A percentile compares a stretch with the other conserved stretches of the same genome.
phyloP scores from a whole-genome alignment of 2,329 filamentous ascomycete species.

The Talaromyces sp. region DNA sequence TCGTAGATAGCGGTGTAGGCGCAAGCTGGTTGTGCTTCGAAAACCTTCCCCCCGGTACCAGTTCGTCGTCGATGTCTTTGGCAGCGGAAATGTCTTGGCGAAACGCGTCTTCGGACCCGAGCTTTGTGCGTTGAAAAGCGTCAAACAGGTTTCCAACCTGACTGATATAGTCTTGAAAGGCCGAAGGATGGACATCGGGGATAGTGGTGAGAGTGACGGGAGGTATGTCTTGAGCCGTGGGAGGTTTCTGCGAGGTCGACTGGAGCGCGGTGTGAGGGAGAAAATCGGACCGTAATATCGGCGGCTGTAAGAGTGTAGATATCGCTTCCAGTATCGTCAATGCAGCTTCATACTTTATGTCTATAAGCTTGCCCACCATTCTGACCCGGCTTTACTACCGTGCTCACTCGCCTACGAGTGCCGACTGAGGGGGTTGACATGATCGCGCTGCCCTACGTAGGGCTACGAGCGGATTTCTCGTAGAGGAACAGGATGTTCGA shows the following conservation, averaged over 20 bases:
- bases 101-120: conserved; percentile 58
- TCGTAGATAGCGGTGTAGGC: conserved; percentile 81
- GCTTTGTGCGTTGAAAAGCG: conserved; percentile 75
- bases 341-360: background rate
- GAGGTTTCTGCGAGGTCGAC: conserved; percentile 69
- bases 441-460: background rate
- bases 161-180: conserved; percentile 76
- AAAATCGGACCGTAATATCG: conserved; percentile 70
- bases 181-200: conserved; percentile 67
- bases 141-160: conserved; percentile 86
- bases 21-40: conserved; percentile 42
- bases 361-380: conserved; percentile 56
- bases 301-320: conserved; percentile 80
- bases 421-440: background rate
- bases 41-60: conserved; percentile 41
- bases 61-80: conserved; percentile 48
- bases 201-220: conserved; percentile 89
- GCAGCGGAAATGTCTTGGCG: conserved; percentile 30
- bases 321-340: conserved; percentile 55
- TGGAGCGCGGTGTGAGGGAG: conserved; percentile 52
- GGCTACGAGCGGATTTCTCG: background rate
- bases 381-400: conserved; percentile 60
- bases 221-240: conserved; percentile 85
- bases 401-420: background rate
- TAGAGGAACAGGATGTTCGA: background rate